phyloP scores from a whole-genome alignment of 345 rosid genomes.

The Eucalyptus sp. region DNA sequence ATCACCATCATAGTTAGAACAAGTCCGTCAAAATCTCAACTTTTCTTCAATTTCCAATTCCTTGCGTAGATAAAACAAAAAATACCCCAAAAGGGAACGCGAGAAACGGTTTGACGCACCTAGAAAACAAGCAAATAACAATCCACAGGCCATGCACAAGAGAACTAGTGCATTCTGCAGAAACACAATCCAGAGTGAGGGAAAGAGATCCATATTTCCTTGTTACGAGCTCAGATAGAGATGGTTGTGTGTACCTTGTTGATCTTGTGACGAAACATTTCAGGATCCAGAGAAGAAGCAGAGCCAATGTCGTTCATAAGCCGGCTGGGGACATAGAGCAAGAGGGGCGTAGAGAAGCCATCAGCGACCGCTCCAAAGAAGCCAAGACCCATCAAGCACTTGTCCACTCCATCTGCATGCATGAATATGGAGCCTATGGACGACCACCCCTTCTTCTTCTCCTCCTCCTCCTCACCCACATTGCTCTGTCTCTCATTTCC shows the following conservation, averaged over 20 bases:
- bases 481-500: neutral
- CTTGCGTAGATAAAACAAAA: neutral
- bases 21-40: neutral
- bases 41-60: neutral
- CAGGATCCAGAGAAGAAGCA: constrained; percentile 5
- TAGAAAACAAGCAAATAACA: constrained; percentile 64
- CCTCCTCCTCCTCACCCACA: neutral
- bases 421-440: constrained; percentile 49
- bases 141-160: constrained; percentile 63
- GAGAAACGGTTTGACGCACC: constrained; percentile 17
- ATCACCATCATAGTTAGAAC: neutral
- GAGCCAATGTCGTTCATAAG: constrained; percentile 64
- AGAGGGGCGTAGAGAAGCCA: constrained; percentile 57
- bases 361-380: constrained; percentile 61
- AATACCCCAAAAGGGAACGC: neutral
- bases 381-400: constrained; percentile 54
- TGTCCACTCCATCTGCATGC: constrained; percentile 55
- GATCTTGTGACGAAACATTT: constrained; percentile 24
- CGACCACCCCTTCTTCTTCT: neutral
- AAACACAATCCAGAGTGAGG: neutral
- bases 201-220: neutral
- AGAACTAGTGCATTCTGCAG: constrained; percentile 58
- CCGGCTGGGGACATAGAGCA: constrained; percentile 42
- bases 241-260: constrained; percentile 20
- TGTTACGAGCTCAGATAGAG: neutral